A percentile compares a stretch with the other conserved stretches of the same genome.
phyloP scores from a whole-genome alignment of 768 basidiomycete genomes.

The Termitomyces sp. region DNA sequence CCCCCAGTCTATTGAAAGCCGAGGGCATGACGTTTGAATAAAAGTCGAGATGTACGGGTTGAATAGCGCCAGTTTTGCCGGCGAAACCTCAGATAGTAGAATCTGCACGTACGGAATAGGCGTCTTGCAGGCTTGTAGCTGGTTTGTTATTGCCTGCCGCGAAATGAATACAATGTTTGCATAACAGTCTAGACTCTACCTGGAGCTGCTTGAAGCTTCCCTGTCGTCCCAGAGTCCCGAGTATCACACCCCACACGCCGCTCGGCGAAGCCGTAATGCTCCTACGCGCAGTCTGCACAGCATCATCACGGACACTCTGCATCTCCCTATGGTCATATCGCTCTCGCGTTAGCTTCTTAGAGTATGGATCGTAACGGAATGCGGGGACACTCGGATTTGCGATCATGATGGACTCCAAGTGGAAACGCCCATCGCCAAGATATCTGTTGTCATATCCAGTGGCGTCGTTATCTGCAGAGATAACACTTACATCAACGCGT shows the following conservation, averaged over 20 bases:
- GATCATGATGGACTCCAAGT: conserved; percentile 98
- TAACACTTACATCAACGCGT: conserved; percentile 79
- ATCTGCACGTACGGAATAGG: conserved; percentile 82
- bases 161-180: neutral
- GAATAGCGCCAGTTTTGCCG: conserved; percentile 86
- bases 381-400: conserved; percentile 95
- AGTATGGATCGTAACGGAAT: conserved; percentile 97
- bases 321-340: conserved; percentile 88
- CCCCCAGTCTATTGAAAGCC: conserved; percentile 98
- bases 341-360: conserved; percentile 93
- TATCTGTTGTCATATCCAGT: conserved; percentile 50
- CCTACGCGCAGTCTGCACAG: conserved; percentile 67
- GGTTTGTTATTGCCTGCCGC: conserved; percentile 64
- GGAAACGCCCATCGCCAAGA: conserved; percentile 96
- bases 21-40: conserved; percentile 94
- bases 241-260: conserved; percentile 89
- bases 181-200: conserved; percentile 26
- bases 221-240: conserved; percentile 93
- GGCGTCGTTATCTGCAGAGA: neutral
- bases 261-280: conserved; percentile 43
- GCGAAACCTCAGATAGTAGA: conserved; percentile 94
- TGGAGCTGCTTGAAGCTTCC: conserved; percentile 88
- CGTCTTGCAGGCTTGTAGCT: conserved; percentile 48
- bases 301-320: conserved; percentile 66
- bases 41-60: conserved; percentile 79